Evolutionary conservation across 192 early-diverging fungal species (phyloP), one percentile per base, ranked within the genome.

Genomic region (Gryganskiella cystojenkinii): DNA sequence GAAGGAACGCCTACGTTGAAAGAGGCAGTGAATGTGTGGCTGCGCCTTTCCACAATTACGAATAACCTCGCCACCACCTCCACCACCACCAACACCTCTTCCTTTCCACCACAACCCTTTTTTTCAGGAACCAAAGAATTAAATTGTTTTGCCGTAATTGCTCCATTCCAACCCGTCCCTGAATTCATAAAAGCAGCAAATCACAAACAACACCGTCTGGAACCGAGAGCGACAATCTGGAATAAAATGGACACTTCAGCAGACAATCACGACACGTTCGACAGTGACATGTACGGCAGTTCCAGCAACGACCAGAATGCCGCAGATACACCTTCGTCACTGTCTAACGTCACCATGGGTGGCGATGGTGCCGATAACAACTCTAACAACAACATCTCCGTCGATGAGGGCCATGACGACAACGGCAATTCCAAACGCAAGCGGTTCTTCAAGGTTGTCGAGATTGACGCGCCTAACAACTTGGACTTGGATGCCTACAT

Each of bases 401-500:
- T 17, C 37, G 57, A 30, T 14, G 24, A 22, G 34, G 56, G 25
- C 1, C 9, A 40, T 3, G 79, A 72, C 55, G 62, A 45, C 35
- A 69, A 64, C 61, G 58, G 60, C 15, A 76, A 71, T n/a, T 66
- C 76, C 15, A 84, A 84, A 49, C 59, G 81, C 20, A 84, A 84
- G 62, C 69, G 83, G 27, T 82, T 78, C 25, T 55, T 71, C 35
- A 81, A 84, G 43, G 67, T 82, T 17, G 61, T 72, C 20, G 74
- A 78, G 50, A 80, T 86, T 20, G 82, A 83, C 20, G 70, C 79
- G 8, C 84, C 84, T 34, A 81, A 80, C 20, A 86, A 86, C 55
- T 56, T 92, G 6, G 91, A 92, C 67, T 71, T 90, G 46, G 89
- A 91, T 8, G 61, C 82, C 11, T 91, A 90, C 65, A 88, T 89